These are phyloP conservation scores for Prunus mira DNA, from an alignment of 306 rosid genomes.

Conservation along the genomic window DNA sequence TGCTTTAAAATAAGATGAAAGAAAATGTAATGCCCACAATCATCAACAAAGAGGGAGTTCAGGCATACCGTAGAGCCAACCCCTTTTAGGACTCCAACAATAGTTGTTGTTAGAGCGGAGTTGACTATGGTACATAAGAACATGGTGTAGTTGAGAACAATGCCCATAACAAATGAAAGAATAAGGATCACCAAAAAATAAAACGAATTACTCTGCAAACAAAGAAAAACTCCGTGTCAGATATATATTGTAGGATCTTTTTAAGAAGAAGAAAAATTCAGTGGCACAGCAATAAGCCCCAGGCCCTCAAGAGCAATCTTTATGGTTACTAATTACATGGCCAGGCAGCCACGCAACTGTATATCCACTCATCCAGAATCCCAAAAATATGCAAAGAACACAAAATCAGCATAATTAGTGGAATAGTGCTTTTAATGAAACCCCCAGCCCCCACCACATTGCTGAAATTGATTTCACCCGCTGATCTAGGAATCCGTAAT, in stretches of 20 bases:
- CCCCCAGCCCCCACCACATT: neutral
- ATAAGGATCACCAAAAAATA: constrained; percentile 69
- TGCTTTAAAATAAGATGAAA: neutral
- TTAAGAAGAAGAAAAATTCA: neutral
- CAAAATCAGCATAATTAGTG: neutral
- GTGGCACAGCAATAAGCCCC: neutral
- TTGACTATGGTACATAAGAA: constrained; percentile 93
- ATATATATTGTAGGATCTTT: neutral
- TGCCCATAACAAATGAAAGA: constrained; percentile 87
- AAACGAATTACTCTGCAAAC: constrained; percentile 73
- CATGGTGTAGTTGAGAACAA: constrained; percentile 95
- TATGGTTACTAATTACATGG: neutral
- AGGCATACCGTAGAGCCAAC: constrained; percentile 89
- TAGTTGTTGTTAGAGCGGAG: constrained; percentile 92
- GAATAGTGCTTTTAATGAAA: no score
- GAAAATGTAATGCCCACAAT: constrained; percentile 4
- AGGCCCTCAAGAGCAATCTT: neutral
- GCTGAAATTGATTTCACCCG: neutral
- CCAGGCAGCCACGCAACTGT: neutral
- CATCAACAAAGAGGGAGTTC: constrained; percentile 15
- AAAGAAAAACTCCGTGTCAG: constrained; percentile 9
- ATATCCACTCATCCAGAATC: neutral
- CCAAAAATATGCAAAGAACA: neutral
- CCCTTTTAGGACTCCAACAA: constrained; percentile 96
- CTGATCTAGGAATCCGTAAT: neutral